Conservation (phyloP, 345 rosid genomes). For the Citrus glauca region DNA sequence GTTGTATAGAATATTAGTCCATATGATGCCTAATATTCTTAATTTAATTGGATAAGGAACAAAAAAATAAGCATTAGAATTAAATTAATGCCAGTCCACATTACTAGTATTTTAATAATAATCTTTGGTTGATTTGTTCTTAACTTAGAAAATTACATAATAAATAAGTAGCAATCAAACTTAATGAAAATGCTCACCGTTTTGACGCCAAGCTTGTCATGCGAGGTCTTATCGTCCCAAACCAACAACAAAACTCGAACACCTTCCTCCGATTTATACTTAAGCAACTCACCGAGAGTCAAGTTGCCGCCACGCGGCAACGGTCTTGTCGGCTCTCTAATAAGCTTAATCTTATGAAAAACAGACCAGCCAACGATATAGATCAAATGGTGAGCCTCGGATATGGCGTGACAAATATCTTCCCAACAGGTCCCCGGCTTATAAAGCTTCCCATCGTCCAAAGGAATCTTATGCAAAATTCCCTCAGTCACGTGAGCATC, state of each 20-base stretch:
- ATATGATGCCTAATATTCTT: background rate
- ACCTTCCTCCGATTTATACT: conserved; percentile 92
- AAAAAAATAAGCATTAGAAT: background rate
- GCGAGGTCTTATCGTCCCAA: conserved; percentile 96
- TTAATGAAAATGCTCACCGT: conserved; percentile 41
- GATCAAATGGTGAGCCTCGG: conserved; percentile 93
- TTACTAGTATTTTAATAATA: background rate
- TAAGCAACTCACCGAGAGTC: conserved; percentile 85
- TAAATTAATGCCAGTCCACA: background rate
- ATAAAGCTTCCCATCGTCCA: conserved; percentile 48
- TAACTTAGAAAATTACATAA: background rate
- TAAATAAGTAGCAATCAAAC: background rate
- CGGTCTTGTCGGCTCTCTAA: conserved; percentile 67
- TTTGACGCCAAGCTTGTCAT: conserved; percentile 51
- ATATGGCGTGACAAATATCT: conserved; percentile 80
- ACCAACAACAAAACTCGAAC: conserved; percentile 79
- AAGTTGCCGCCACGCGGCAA: conserved; percentile 70
- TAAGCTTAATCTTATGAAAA: conserved; percentile 67
- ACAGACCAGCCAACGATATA: conserved; percentile 94
- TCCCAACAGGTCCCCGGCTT: conserved; percentile 77
- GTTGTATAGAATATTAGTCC: background rate
- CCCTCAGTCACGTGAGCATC: conserved; percentile 75
- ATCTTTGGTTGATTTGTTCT: background rate
- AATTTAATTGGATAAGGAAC: background rate
- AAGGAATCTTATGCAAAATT: conserved; percentile 36